Base-by-base conservation (phyloP, 352 stramenopile genomes). In the Phytophthora tentaculata region DNA sequence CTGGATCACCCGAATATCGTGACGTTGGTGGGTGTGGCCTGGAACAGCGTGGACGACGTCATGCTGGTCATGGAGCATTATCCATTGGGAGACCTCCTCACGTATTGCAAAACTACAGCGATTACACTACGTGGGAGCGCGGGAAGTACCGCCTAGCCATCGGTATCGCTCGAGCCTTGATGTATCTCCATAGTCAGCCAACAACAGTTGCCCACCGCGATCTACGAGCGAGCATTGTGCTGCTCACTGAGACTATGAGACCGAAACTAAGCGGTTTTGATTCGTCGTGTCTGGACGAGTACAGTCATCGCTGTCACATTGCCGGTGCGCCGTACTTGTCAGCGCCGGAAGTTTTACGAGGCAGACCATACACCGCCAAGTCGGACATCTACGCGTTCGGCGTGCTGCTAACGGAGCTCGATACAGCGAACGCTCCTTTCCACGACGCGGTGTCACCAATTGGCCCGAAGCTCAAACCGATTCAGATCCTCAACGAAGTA, bases 231-330 rank as follows among this genome's bases (percentile, higher is more conserved):
- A 77, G 73, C 20, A 82, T 79, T 39, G 69, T 84, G 22, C 56
- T 79, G 28, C 57, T 85, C 2, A 74, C 69, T 0, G 24, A 71
- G 13, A 41, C 64, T 0, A 61, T 77, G 19, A 61, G 68, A 4
- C 37, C 74, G 3, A 84, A 88, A 54, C 57, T 88, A 3, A 78
- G 70, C 2, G 74, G 80, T 13, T 82, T 86, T 63, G 69, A 76
- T 44, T 67, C 64, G 19, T 83, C 67, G 0, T 66, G 67, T 20
- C 68, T 69, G 10, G 55, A 74, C 14, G 63, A 74, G 8, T 56
- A 67, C 23, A 77, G 66, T 51, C 59, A 62, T 26, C 45, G 47
- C 5, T 61, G 56, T 13, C 56, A 45, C 35, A 56, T 59, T 28
- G 60, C 64, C 0, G 64, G 65, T 16, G 61, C 60, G 22, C 48